Evolutionary conservation across 164 flowering plant species (phyloP).

Genomic region (Nelumbo lutea): DNA sequence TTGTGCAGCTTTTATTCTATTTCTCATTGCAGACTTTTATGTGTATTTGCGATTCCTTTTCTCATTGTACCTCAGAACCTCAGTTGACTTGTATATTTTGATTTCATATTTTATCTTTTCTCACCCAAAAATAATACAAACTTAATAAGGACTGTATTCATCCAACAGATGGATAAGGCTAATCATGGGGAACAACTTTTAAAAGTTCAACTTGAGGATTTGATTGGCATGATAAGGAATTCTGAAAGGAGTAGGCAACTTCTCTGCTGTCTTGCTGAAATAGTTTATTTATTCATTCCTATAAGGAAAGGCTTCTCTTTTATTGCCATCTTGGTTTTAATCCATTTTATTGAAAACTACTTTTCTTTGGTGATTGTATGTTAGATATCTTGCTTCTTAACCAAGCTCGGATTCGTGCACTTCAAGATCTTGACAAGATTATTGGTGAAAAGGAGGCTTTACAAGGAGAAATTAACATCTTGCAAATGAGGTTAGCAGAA

Average conservation of each 20-base stretch:
- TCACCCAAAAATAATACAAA: not conserved
- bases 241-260: slow-evolving; percentile 73
- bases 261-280: slow-evolving; percentile 6
- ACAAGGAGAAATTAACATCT: slow-evolving; percentile 71
- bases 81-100: not conserved
- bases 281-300: too few species aligned
- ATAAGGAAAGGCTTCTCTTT: not conserved
- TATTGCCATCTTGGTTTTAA: not conserved
- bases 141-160: slow-evolving; percentile 4
- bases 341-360: not conserved
- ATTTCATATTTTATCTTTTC: not conserved
- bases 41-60: not conserved
- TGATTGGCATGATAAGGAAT: slow-evolving; percentile 77
- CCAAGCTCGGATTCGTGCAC: slow-evolving; percentile 75
- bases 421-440: slow-evolving; percentile 72
- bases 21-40: not conserved
- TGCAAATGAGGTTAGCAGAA: slow-evolving; percentile 83
- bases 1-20: not conserved
- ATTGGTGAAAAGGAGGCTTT: slow-evolving; percentile 68
- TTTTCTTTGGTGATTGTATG: slow-evolving; percentile 7
- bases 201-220: slow-evolving; percentile 51
- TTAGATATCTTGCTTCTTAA: slow-evolving; percentile 86
- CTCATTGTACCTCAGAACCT: not conserved
- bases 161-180: slow-evolving; percentile 34
- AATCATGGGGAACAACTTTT: slow-evolving; percentile 43